These are phyloP conservation scores for Berkeleyomyces rouxiae DNA, from an alignment of 2,329 filamentous ascomycete genomes.

Conservation along the genomic window DNA sequence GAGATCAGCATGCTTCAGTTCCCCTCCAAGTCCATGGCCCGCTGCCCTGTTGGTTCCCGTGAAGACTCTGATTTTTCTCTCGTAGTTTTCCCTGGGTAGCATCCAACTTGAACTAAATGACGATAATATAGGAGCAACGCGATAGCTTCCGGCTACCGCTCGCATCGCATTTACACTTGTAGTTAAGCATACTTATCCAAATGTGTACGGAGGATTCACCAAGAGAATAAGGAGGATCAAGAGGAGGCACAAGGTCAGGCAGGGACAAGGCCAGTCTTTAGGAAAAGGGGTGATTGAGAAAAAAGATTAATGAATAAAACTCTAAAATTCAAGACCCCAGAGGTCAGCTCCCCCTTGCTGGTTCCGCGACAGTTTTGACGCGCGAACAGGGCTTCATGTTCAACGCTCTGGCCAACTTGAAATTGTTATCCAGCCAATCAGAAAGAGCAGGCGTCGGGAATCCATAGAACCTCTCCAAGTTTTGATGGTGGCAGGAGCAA, in stretches of 20 bases:
- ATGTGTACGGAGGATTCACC: background rate
- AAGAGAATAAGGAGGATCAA: background rate
- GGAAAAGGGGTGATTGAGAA: background rate
- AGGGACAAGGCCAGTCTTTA: background rate
- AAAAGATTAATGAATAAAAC: background rate
- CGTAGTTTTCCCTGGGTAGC: background rate
- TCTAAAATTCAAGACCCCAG: background rate
- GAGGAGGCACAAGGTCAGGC: background rate
- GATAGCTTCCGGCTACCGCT: background rate
- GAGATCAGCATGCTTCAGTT: conserved; percentile 1
- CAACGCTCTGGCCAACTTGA: conserved; percentile 2
- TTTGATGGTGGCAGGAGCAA: too few species aligned
- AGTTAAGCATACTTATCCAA: too few species aligned
- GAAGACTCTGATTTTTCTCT: background rate
- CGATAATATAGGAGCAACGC: background rate
- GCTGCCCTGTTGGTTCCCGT: background rate
- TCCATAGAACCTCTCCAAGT: too few species aligned
- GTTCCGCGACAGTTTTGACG: conserved; percentile 15
- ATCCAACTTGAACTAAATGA: background rate
- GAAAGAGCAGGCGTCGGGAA: background rate
- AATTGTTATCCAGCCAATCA: background rate
- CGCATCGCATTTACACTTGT: background rate
- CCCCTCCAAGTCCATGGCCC: background rate
- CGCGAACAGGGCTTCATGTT: conserved; percentile 4
- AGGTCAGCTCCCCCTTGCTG: background rate